These are phyloP conservation scores for Monosporascus cannonballus DNA, from an alignment of 2,329 filamentous ascomycete genomes.

Conservation along the genomic window DNA sequence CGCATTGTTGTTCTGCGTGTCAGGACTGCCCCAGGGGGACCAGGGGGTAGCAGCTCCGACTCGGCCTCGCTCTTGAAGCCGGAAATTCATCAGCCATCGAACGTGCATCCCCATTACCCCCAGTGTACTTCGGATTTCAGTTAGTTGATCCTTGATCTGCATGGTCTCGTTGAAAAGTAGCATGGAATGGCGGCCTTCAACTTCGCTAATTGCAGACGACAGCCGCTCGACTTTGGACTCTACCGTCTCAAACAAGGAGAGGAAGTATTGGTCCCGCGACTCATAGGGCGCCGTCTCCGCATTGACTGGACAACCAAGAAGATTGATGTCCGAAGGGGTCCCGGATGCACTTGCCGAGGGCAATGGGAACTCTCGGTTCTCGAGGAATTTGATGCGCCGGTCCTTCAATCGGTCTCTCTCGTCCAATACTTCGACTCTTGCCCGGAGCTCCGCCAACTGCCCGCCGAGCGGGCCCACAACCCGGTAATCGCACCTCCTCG, in stretches of 20 bases:
- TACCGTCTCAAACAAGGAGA: conserved; percentile 42
- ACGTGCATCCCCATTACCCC: conserved; percentile 55
- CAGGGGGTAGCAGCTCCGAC: conserved; percentile 15
- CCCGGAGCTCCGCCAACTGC: conserved; percentile 40
- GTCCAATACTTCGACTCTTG: conserved; percentile 39
- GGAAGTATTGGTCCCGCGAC: conserved; percentile 37
- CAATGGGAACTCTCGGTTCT: conserved; percentile 27
- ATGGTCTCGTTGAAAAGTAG: conserved; percentile 57
- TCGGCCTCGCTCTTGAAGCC: conserved; percentile 39
- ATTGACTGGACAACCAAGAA: conserved; percentile 16
- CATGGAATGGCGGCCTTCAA: conserved; percentile 55
- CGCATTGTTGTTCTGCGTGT: conserved; percentile 9
- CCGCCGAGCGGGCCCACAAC: conserved; percentile 44
- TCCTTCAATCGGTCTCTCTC: conserved; percentile 34
- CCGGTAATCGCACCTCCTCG: conserved; percentile 44
- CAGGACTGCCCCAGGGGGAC: conserved; percentile 18
- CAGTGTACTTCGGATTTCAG: conserved; percentile 51
- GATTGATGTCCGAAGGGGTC: conserved; percentile 18
- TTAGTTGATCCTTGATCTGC: conserved; percentile 57
- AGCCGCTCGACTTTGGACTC: conserved; percentile 52
- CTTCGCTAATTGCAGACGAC: conserved; percentile 49
- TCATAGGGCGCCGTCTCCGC: conserved; percentile 26
- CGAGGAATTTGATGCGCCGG: conserved; percentile 35
- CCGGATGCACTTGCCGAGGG: conserved; percentile 16
- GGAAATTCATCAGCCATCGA: conserved; percentile 50